phyloP scores from a whole-genome alignment of 169 alveolate genomes.

The Cryptosporidium viatorum region DNA sequence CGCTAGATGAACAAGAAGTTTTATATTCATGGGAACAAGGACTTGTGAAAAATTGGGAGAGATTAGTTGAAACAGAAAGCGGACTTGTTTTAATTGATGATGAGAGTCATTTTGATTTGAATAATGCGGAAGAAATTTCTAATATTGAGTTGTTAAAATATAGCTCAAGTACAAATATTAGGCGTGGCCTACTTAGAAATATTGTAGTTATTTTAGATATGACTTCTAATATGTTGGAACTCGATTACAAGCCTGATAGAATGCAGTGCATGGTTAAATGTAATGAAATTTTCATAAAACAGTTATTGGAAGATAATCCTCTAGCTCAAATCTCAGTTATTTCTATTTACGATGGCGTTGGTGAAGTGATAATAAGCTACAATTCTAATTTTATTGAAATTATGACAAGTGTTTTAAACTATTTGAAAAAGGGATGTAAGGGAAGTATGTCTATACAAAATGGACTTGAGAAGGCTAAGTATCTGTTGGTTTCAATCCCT shows the following conservation, averaged over 20 bases:
- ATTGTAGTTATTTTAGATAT: slow-evolving; percentile 55
- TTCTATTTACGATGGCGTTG: slow-evolving; percentile 39
- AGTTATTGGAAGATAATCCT: slow-evolving; percentile 48
- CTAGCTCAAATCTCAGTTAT: slow-evolving; percentile 59
- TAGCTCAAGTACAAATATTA: neutral
- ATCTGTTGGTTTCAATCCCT: slow-evolving; percentile 45
- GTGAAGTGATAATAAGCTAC: slow-evolving; percentile 33
- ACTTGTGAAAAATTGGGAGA: slow-evolving; percentile 57
- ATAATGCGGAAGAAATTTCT: neutral
- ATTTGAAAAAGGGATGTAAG: slow-evolving; percentile 51
- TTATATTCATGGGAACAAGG: slow-evolving; percentile 73
- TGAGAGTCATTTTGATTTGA: neutral
- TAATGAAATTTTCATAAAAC: slow-evolving; percentile 40
- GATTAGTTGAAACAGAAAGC: slow-evolving; percentile 55
- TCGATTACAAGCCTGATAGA: slow-evolving; percentile 66
- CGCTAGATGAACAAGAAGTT: slow-evolving; percentile 13
- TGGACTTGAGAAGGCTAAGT: slow-evolving; percentile 72
- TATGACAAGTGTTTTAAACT: slow-evolving; percentile 8
- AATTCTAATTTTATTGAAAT: slow-evolving; percentile 66
- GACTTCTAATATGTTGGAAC: slow-evolving; percentile 73
- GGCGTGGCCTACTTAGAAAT: slow-evolving; percentile 66
- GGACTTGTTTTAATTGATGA: slow-evolving; percentile 44
- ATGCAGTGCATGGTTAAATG: slow-evolving; percentile 66
- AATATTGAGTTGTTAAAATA: slow-evolving; percentile 12
- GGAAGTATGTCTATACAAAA: slow-evolving; percentile 72